These are phyloP conservation scores for Knufia petricola DNA, from an alignment of 2,329 filamentous ascomycete genomes.

Conservation along the genomic window DNA sequence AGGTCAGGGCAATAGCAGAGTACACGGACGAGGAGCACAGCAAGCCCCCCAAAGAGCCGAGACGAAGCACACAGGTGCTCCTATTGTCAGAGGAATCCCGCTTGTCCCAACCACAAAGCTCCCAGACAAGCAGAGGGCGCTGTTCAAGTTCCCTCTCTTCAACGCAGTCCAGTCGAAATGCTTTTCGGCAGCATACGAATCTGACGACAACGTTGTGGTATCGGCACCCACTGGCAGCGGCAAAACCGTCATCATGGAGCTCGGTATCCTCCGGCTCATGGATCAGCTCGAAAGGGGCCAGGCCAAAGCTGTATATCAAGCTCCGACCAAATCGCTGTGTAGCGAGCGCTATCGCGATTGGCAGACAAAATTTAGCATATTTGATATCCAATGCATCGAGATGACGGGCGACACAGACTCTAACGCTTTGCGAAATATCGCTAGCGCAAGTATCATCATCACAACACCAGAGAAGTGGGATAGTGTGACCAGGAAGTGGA, in stretches of 20 bases:
- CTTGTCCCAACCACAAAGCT: constrained; percentile 51
- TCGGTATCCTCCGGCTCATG: constrained; percentile 67
- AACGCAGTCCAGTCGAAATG: constrained; percentile 78
- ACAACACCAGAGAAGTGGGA: constrained; percentile 91
- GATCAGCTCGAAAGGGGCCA: constrained; percentile 46
- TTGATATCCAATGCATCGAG: constrained; percentile 63
- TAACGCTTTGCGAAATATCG: constrained; percentile 56
- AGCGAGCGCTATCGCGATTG: constrained; percentile 68
- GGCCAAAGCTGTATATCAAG: constrained; percentile 78
- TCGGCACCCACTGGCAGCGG: constrained; percentile 77
- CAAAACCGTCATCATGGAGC: constrained; percentile 71
- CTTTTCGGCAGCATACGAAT: constrained; percentile 56
- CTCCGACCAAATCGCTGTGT: constrained; percentile 75
- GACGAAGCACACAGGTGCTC: constrained; percentile 19
- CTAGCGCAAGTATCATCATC: constrained; percentile 69
- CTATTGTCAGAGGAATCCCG: constrained; percentile 49
- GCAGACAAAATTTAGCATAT: constrained; percentile 59
- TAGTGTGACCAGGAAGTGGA: constrained; percentile 78
- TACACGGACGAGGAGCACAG: neutral
- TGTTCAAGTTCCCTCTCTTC: constrained; percentile 67
- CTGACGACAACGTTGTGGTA: constrained; percentile 66
- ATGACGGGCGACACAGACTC: constrained; percentile 72
- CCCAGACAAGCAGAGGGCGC: constrained; percentile 56
- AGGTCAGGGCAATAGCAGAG: neutral
- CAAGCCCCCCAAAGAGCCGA: no score